phyloP scores from a whole-genome alignment of 441 rosid species.

The Syzygium malaccense region DNA sequence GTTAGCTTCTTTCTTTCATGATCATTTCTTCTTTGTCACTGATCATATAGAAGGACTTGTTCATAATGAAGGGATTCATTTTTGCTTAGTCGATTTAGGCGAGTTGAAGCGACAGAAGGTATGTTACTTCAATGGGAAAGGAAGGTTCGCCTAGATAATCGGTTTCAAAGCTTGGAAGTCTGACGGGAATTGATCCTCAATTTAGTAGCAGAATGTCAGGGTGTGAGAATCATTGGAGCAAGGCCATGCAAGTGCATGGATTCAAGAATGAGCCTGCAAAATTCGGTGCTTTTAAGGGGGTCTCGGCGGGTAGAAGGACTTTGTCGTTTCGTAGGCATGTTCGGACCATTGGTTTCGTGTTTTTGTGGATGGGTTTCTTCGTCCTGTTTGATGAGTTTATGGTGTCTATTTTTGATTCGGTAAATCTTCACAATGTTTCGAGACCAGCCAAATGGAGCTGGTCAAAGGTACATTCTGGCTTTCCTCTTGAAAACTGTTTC shows the following conservation, averaged over 20 bases:
- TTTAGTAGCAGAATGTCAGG: conserved; percentile 46
- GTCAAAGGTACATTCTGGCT: conserved; percentile 33
- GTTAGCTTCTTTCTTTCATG: neutral
- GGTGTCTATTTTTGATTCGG: conserved; percentile 54
- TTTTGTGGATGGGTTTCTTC: conserved; percentile 39
- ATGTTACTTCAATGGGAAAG: conserved; percentile 33
- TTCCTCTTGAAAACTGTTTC: neutral
- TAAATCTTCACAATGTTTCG: conserved; percentile 30
- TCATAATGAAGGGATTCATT: neutral
- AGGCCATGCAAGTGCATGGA: conserved; percentile 26
- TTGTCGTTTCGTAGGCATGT: conserved; percentile 44
- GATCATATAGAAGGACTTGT: neutral
- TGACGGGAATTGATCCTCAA: conserved; percentile 36
- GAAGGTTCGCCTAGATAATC: conserved; percentile 35
- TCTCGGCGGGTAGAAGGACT: conserved; percentile 39
- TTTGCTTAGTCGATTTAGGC: neutral
- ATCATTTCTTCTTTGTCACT: neutral
- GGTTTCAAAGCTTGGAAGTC: conserved; percentile 36
- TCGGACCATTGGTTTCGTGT: conserved; percentile 34
- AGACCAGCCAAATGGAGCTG: conserved; percentile 15
- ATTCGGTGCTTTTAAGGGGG: conserved; percentile 30
- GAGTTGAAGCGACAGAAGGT: neutral
- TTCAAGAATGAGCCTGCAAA: conserved; percentile 43
- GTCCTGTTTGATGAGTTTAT: conserved; percentile 57
- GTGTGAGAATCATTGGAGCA: conserved; percentile 35